Percentiles rank a stretch among this genome's conserved stretches.
phyloP scores from a whole-genome alignment of 78 protist species.

The Diacronema lutheri region DNA sequence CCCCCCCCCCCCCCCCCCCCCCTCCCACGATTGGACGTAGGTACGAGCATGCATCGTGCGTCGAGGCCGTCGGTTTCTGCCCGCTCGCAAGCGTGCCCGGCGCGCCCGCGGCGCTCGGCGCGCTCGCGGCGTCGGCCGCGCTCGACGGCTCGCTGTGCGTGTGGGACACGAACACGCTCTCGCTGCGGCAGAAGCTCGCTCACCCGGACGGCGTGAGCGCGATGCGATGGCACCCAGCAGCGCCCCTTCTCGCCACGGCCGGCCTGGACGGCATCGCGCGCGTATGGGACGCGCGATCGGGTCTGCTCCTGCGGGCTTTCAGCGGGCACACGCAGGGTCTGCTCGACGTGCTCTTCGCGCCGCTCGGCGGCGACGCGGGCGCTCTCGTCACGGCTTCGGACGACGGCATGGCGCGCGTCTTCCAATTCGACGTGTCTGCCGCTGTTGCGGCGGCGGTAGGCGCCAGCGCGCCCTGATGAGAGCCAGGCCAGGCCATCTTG shows the following conservation, averaged over 20 bases:
- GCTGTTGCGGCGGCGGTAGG: too few species aligned
- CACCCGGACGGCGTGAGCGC: constrained; percentile 5
- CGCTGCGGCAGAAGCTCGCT: background rate
- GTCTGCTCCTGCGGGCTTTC: background rate
- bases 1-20: too few species aligned
- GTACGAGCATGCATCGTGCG: background rate
- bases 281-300: constrained; percentile 20
- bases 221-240: background rate
- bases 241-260: background rate
- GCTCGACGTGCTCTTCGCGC: background rate
- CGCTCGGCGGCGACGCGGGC: background rate
- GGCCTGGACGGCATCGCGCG: background rate
- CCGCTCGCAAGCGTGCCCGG: background rate
- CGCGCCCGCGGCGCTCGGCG: too few species aligned
- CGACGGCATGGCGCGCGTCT: background rate
- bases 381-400: background rate
- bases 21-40: too few species aligned
- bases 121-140: constrained; percentile 4
- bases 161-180: background rate
- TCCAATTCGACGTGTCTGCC: background rate
- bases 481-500: too few species aligned
- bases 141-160: constrained; percentile 9
- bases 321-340: background rate
- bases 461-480: too few species aligned
- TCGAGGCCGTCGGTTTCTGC: constrained; percentile 6